Conservation (phyloP, 345 rosid species). For the Eucalyptus urophylla region DNA sequence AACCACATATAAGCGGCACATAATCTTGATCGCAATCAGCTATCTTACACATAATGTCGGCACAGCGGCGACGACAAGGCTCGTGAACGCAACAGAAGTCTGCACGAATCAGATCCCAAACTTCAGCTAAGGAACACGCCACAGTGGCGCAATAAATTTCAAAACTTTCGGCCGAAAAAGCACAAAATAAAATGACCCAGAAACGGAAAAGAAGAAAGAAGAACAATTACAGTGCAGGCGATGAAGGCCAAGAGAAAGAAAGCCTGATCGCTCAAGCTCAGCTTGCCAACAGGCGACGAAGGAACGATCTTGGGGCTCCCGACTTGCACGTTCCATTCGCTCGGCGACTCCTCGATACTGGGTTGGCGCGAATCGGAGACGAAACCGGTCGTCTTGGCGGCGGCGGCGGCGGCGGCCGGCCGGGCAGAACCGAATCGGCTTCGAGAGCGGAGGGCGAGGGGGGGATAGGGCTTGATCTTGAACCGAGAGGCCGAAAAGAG, state of each 20-base stretch:
- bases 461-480: conserved; percentile 4
- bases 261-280: conserved; percentile 60
- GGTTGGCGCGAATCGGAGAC: background rate
- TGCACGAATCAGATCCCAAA: conserved; percentile 14
- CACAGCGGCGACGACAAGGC: conserved; percentile 64
- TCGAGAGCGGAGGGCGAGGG: conserved; percentile 14
- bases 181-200: background rate
- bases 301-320: conserved; percentile 32
- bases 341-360: conserved; percentile 7
- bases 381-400: background rate
- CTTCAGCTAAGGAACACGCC: background rate
- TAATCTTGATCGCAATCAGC: background rate
- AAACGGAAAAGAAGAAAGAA: background rate
- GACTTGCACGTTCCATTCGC: conserved; percentile 32
- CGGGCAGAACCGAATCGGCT: conserved; percentile 1
- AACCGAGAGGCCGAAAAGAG: background rate
- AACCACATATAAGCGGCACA: background rate
- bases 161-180: background rate
- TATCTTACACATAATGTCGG: conserved; percentile 77
- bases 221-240: conserved; percentile 57
- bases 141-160: background rate
- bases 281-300: conserved; percentile 20
- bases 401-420: background rate
- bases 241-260: conserved; percentile 67
- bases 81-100: conserved; percentile 75